A percentile compares a stretch with the other conserved stretches of the same genome.
These are phyloP conservation scores for Nyctanthes arbortristis DNA, from an alignment of 257 asterid species.

Conservation along the genomic window DNA sequence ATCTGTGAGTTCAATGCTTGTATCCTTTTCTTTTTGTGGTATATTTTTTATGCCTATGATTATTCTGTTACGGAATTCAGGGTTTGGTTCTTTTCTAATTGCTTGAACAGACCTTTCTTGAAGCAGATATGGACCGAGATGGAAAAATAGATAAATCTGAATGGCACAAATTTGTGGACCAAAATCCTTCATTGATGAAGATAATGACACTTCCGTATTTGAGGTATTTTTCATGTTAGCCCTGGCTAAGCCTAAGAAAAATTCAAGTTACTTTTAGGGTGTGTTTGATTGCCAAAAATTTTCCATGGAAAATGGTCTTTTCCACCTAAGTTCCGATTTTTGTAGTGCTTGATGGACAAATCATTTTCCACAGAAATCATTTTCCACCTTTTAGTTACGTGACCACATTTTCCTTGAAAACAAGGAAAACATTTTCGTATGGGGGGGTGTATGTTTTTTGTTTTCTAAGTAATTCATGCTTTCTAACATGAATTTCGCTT, in stretches of 20 bases:
- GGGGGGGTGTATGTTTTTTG: no score
- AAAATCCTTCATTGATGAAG: constrained; percentile 85
- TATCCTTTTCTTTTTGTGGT: background rate
- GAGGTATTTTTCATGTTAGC: constrained; percentile 44
- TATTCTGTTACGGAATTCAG: background rate
- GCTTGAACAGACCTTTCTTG: constrained; percentile 68
- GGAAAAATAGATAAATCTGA: constrained; percentile 87
- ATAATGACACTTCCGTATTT: constrained; percentile 94
- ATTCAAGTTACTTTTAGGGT: background rate
- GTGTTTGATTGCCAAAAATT: no score
- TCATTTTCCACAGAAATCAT: no score
- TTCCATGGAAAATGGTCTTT: no score
- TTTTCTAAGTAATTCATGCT: no score
- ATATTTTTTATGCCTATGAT: constrained; percentile 14
- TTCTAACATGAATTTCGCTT: no score
- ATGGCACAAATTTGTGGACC: constrained; percentile 78
- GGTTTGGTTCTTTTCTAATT: background rate
- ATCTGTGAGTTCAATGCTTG: no score
- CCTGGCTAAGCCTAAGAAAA: background rate
- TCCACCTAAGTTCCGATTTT: no score
- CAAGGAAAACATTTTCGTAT: no score
- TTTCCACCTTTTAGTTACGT: no score
- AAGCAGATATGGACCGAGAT: constrained; percentile 79
- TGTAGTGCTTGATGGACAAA: no score
- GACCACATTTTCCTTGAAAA: no score